Conservation (phyloP, 305 asterid species). For the Fraxinus nigra region DNA sequence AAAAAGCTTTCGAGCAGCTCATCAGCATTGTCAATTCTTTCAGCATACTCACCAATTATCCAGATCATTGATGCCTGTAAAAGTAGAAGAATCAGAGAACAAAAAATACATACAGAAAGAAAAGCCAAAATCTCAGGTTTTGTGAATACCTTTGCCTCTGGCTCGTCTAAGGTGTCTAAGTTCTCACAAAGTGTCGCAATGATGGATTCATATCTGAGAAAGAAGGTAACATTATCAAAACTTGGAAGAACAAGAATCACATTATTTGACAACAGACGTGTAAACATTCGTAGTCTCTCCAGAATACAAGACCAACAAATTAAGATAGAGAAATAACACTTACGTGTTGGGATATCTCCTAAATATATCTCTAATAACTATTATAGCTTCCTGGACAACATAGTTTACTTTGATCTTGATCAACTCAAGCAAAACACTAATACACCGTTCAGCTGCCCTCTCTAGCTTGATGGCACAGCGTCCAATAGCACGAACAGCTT, state of each 20-base stretch:
- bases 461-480: slow-evolving; percentile 99
- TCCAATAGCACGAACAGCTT: slow-evolving; percentile 99
- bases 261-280: slow-evolving; percentile 2
- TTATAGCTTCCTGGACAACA: slow-evolving; percentile 99
- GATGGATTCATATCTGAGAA: slow-evolving; percentile 87
- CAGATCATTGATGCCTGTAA: slow-evolving; percentile 99
- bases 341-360: slow-evolving; percentile 99
- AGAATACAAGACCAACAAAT: background rate
- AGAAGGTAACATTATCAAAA: slow-evolving; percentile 7
- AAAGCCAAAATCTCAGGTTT: slow-evolving; percentile 18
- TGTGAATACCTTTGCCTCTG: slow-evolving; percentile 92
- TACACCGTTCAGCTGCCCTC: slow-evolving; percentile 99
- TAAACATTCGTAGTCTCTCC: background rate
- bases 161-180: slow-evolving; percentile 97
- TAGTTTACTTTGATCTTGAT: slow-evolving; percentile 98
- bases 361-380: slow-evolving; percentile 95
- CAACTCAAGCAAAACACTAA: slow-evolving; percentile 97
- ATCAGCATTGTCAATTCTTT: slow-evolving; percentile 99
- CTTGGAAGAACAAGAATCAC: slow-evolving; percentile 13
- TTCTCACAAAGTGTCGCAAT: slow-evolving; percentile 99
- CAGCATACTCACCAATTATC: slow-evolving; percentile 99
- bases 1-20: slow-evolving; percentile 98
- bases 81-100: slow-evolving; percentile 21
- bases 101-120: slow-evolving; percentile 17
- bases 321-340: slow-evolving; percentile 17